Evolutionary conservation across 1,139 yeast species (phyloP).

Genomic region (Taphrina wiesneri): DNA sequence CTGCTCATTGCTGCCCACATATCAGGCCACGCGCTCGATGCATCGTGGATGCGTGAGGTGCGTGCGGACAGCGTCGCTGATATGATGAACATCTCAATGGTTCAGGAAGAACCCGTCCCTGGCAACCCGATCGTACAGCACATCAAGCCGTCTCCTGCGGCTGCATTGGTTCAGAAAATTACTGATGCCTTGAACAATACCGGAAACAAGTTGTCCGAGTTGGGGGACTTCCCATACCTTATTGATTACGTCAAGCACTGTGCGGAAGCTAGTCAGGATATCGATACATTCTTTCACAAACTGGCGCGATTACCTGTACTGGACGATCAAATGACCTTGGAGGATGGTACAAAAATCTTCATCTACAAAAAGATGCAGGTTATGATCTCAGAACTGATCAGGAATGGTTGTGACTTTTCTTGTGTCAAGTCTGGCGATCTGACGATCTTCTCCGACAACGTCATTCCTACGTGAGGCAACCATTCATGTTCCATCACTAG

Average conservation of each 20-base stretch:
- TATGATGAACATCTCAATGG: conserved; percentile 11
- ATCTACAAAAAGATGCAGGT: conserved; percentile 28
- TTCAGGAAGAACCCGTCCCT: conserved; percentile 8
- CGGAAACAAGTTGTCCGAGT: not conserved
- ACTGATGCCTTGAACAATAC: conserved; percentile 14
- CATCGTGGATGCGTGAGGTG: conserved; percentile 16
- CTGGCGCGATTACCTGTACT: conserved; percentile 16
- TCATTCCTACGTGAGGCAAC: conserved; percentile 11
- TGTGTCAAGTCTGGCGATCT: conserved; percentile 17
- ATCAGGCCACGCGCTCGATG: conserved; percentile 1
- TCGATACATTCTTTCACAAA: not conserved
- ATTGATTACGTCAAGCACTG: conserved; percentile 3
- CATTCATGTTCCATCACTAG: not conserved
- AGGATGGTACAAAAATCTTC: not conserved
- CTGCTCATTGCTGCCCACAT: conserved; percentile 22
- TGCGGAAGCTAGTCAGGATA: not conserved
- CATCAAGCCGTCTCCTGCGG: conserved; percentile 15
- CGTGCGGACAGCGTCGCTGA: conserved; percentile 5
- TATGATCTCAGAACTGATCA: conserved; percentile 23
- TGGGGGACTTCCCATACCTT: not conserved
- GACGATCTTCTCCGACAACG: conserved; percentile 27
- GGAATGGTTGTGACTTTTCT: conserved; percentile 8
- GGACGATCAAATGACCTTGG: not conserved
- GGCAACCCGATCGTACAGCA: conserved; percentile 1
- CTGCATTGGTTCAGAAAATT: conserved; percentile 13